Percentiles rank a stretch among this genome's conserved stretches.
Conservation (phyloP, 2,329 filamentous ascomycete genomes). For the Penicillium crustosum region DNA sequence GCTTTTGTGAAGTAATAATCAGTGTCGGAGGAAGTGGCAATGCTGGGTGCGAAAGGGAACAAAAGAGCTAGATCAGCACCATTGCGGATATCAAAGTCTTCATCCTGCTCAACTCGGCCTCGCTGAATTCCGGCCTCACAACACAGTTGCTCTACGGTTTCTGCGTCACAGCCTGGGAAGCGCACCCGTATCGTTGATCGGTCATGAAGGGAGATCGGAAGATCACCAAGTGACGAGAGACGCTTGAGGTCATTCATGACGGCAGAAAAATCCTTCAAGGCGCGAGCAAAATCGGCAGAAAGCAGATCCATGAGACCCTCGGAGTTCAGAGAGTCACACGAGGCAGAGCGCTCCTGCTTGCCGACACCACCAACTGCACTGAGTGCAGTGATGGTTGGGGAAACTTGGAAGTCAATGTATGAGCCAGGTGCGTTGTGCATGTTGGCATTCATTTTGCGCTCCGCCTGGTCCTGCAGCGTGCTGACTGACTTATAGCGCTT, state of each 20-base stretch:
- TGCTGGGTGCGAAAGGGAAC: slow-evolving; percentile 80
- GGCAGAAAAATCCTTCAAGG: slow-evolving; percentile 77
- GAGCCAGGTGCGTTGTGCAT: slow-evolving; percentile 64
- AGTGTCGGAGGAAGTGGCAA: slow-evolving; percentile 45
- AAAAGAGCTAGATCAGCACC: slow-evolving; percentile 73
- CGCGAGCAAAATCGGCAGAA: slow-evolving; percentile 82
- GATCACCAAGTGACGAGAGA: slow-evolving; percentile 73
- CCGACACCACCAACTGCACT: slow-evolving; percentile 59
- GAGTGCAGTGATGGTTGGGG: slow-evolving; percentile 85
- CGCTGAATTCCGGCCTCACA: slow-evolving; percentile 81
- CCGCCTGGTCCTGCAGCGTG: slow-evolving; percentile 69
- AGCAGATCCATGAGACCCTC: slow-evolving; percentile 82
- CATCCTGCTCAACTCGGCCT: slow-evolving; percentile 76
- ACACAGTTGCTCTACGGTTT: slow-evolving; percentile 78
- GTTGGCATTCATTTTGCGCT: slow-evolving; percentile 63
- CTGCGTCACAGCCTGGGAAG: slow-evolving; percentile 86
- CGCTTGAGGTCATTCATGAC: slow-evolving; percentile 79
- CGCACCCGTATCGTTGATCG: slow-evolving; percentile 71
- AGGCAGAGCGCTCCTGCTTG: slow-evolving; percentile 25
- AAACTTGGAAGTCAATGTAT: slow-evolving; percentile 83
- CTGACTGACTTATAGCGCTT: slow-evolving; percentile 78
- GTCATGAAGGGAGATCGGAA: slow-evolving; percentile 74
- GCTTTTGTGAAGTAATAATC: slow-evolving; percentile 47
- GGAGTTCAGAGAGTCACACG: slow-evolving; percentile 67
- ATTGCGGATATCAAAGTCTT: slow-evolving; percentile 66